Conservation (phyloP, 2,329 filamentous ascomycete species). For the Balansia obtecta region DNA sequence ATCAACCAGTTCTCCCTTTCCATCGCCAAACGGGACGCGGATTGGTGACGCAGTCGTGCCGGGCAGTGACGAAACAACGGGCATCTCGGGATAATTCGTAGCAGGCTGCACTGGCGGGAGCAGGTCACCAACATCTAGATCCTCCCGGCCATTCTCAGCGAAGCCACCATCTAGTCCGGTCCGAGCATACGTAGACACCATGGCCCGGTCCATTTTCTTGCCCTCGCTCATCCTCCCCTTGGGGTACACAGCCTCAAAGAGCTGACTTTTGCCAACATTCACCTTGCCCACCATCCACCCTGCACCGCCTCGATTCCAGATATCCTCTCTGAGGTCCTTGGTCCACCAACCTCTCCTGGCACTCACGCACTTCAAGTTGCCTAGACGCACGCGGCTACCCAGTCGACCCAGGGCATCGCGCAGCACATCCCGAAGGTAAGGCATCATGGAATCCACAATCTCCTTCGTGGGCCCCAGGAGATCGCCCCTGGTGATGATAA, state of each 20-base stretch:
- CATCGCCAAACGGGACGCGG: conserved; percentile 75
- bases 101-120: conserved; percentile 67
- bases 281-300: conserved; percentile 97
- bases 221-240: conserved; percentile 45
- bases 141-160: conserved; percentile 8
- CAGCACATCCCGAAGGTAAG: conserved; percentile 66
- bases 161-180: conserved; percentile 4
- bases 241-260: conserved; percentile 81
- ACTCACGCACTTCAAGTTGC: conserved; percentile 79
- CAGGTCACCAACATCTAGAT: conserved; percentile 37
- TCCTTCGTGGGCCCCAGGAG: conserved; percentile 72
- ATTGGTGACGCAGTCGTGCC: conserved; percentile 95
- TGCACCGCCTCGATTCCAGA: conserved; percentile 71
- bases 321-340: conserved; percentile 69
- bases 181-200: conserved; percentile 10
- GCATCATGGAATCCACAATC: conserved; percentile 77
- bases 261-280: conserved; percentile 90
- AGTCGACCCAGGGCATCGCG: conserved; percentile 60
- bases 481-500: conserved; percentile 83
- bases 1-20: conserved; percentile 84
- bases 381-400: conserved; percentile 63
- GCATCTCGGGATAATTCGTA: conserved; percentile 69
- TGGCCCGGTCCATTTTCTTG: conserved; percentile 6
- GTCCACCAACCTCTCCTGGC: conserved; percentile 88
- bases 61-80: conserved; percentile 72